A percentile compares a stretch with the other conserved stretches of the same genome.
These are phyloP conservation scores for Podospora pseudoanserina DNA, from an alignment of 495 filamentous ascomycete species.

Conservation along the genomic window DNA sequence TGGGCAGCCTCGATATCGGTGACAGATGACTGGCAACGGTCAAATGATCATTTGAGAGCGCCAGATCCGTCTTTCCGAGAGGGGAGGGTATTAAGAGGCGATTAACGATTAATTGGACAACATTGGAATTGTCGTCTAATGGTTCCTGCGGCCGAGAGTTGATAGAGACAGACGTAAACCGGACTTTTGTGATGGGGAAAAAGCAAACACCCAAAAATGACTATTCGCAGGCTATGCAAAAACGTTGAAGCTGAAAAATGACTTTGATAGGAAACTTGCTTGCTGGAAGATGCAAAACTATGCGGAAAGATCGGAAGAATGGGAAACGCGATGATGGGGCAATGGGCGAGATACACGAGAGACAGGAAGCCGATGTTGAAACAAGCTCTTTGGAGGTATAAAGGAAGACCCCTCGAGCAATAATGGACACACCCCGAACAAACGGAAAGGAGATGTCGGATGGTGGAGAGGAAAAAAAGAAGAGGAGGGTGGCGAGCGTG, in stretches of 20 bases:
- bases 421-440: not conserved
- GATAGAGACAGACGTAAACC: not conserved
- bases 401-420: slow-evolving; percentile 1
- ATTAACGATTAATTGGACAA: slow-evolving; percentile 39
- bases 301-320: not conserved
- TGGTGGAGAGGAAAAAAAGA: not conserved
- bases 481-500: not conserved
- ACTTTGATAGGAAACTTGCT: not conserved
- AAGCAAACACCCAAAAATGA: not conserved
- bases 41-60: slow-evolving; percentile 6
- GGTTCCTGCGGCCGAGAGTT: not conserved
- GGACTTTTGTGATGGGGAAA: not conserved
- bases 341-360: slow-evolving; percentile 1
- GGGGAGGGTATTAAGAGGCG: slow-evolving; percentile 24
- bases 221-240: not conserved
- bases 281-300: not conserved
- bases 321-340: not conserved
- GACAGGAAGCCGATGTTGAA: not conserved
- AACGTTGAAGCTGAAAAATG: not conserved
- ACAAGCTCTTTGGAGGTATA: not conserved
- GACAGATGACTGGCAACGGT: slow-evolving; percentile 12
- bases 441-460: slow-evolving; percentile 1
- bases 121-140: slow-evolving; percentile 27
- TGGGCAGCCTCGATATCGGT: not conserved
- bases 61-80: slow-evolving; percentile 20